Percentiles rank a stretch among this genome's conserved stretches.
These are phyloP conservation scores for Monotropa hypopitys DNA, from an alignment of 179 eudicot species.

Conservation along the genomic window DNA sequence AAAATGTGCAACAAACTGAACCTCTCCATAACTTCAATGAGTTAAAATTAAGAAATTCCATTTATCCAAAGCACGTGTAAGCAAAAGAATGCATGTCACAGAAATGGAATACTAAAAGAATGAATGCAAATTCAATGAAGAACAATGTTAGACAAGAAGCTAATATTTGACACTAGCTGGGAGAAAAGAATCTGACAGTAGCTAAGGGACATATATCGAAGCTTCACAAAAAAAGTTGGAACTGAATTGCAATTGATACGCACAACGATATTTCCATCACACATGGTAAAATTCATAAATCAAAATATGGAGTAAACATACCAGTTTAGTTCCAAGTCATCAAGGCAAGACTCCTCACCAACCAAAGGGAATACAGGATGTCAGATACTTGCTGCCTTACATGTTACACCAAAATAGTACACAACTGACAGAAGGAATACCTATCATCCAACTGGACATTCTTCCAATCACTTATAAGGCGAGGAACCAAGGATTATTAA, in stretches of 20 bases:
- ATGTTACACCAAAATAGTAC: background rate
- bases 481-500: background rate
- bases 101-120: background rate
- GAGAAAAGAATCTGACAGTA: background rate
- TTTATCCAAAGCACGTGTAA: background rate
- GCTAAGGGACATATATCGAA: background rate
- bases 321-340: background rate
- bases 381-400: background rate
- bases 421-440: background rate
- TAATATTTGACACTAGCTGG: background rate
- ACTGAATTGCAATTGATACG: background rate
- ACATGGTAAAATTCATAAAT: background rate
- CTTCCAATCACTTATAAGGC: background rate
- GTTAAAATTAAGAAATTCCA: background rate
- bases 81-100: background rate
- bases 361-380: background rate
- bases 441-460: background rate
- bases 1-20: slow-evolving; percentile 1
- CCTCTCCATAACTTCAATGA: slow-evolving; percentile 8
- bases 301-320: background rate
- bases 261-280: background rate
- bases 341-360: background rate
- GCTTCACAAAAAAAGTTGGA: background rate
- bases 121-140: background rate
- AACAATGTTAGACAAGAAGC: too few relatives aligned